phyloP scores from a whole-genome alignment of 352 stramenopile genomes.

The Thalassiosira livingstoniorum region DNA sequence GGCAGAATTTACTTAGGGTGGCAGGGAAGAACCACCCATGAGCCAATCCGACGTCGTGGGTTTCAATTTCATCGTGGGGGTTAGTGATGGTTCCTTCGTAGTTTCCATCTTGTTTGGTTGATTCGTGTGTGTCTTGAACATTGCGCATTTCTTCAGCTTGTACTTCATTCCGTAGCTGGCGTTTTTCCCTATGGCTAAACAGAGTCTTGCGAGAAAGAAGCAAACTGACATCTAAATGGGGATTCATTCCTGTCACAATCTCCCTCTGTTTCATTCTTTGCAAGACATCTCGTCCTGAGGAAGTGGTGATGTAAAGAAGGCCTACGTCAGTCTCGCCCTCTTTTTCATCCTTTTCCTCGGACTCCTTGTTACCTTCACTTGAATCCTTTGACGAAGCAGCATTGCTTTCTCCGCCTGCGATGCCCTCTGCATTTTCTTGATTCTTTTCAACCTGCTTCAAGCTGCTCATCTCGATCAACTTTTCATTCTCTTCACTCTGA shows the following conservation, averaged over 20 bases:
- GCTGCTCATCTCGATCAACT: conserved; percentile 38
- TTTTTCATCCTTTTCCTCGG: not conserved
- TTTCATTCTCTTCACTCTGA: conserved; percentile 12
- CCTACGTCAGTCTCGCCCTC: conserved; percentile 5
- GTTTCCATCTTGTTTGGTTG: conserved; percentile 34
- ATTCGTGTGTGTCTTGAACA: conserved; percentile 12
- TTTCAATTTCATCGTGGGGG: not conserved
- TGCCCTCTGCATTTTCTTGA: conserved; percentile 1
- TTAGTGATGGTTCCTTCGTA: conserved; percentile 6
- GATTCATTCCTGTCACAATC: conserved; percentile 8
- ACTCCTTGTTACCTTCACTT: not conserved
- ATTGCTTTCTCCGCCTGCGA: conserved; percentile 3
- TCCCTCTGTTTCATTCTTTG: conserved; percentile 25
- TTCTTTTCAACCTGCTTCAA: not conserved
- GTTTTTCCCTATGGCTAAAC: not conserved
- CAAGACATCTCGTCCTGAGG: conserved; percentile 37
- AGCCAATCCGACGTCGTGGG: conserved; percentile 18
- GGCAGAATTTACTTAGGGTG: conserved; percentile 43
- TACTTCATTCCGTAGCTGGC: not conserved
- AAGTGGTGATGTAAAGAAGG: conserved; percentile 39
- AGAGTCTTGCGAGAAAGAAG: conserved; percentile 3
- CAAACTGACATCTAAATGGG: conserved; percentile 32
- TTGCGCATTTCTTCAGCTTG: not conserved
- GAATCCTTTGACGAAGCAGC: conserved; percentile 5
- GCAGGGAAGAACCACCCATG: conserved; percentile 50